These are phyloP conservation scores for Phytopythium aichiense DNA, from an alignment of 352 stramenopile species.

Conservation along the genomic window DNA sequence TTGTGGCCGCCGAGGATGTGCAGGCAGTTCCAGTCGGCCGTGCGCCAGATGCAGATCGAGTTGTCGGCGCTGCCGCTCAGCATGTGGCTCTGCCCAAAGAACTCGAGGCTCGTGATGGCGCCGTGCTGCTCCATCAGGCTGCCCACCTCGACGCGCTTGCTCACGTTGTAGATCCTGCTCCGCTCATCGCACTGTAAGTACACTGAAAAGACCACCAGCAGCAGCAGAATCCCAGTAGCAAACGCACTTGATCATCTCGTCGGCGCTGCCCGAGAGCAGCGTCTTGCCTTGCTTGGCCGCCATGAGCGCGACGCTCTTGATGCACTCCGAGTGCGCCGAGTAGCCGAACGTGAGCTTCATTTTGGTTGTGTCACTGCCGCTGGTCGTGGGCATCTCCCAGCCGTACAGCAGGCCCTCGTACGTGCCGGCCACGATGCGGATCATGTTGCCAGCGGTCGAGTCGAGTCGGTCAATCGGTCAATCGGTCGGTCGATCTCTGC, in stretches of 20 bases:
- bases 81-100: conserved; percentile 83
- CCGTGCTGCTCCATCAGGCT: conserved; percentile 86
- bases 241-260: conserved; percentile 87
- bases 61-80: conserved; percentile 86
- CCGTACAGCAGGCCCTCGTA: conserved; percentile 87
- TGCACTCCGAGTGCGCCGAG: conserved; percentile 77
- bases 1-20: conserved; percentile 89
- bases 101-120: conserved; percentile 83
- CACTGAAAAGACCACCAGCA: not conserved
- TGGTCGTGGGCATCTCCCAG: conserved; percentile 52
- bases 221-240: not conserved
- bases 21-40: conserved; percentile 86
- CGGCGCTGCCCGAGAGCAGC: conserved; percentile 73
- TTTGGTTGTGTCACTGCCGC: conserved; percentile 19
- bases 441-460: conserved; percentile 24
- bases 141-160: conserved; percentile 84
- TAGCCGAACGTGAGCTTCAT: conserved; percentile 88
- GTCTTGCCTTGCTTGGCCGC: conserved; percentile 76
- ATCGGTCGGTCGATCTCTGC: not conserved
- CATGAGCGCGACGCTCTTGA: conserved; percentile 84
- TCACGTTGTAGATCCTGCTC: conserved; percentile 82
- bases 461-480: not conserved
- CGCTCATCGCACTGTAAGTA: not conserved
- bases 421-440: conserved; percentile 80
- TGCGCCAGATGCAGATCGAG: conserved; percentile 89